Base-by-base conservation (phyloP, 306 rosid species). In the Quercus alba region DNA sequence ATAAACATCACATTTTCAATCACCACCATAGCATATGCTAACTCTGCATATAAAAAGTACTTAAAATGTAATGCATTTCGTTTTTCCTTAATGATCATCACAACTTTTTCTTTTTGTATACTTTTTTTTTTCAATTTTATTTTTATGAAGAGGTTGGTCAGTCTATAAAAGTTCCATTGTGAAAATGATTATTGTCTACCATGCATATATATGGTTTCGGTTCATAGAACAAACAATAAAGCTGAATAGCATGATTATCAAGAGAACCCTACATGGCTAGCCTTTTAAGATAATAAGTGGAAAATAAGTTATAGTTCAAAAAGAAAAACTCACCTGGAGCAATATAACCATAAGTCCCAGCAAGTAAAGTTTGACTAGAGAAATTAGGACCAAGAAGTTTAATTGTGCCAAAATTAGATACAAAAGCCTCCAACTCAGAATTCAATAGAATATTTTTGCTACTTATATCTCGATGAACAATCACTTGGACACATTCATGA, bases 391-490 rank as follows among this genome's bases (percentile, higher is more conserved):
- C 67, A 66, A 81, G 30, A 15, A 81, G 13, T 46, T 35, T 75
- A 75, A 51, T 58, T 2, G 59, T 75, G 14, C 78, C 78, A 38
- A 76, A 77, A 38, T 81, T 70, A 0, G 70, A 61, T 13, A 77
- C 78, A 77, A 52, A 13, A 19, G 33, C 75, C 41, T 54, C 63
- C 3, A 77, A 54, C 1, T 82, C 19, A 18, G 54, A 52, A 33
- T 62, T 77, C 51, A 77, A 54, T 2, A 81, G 12, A 72, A 81
- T 49, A 44, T 81, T 81, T 15, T n/a, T 72, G 49, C 81, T 77
- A 15, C 70, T 21, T 33, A 77, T 31, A 17, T 72, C 81, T 13
- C 44, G 25, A 38, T 77, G 71, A 62, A 81, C 15, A 70, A 76
- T 76, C 13, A 52, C 15, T 11, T 70, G 78, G 8, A 19, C 18